Base-by-base conservation (phyloP, 495 filamentous ascomycete genomes). In the Talaromyces liani region DNA sequence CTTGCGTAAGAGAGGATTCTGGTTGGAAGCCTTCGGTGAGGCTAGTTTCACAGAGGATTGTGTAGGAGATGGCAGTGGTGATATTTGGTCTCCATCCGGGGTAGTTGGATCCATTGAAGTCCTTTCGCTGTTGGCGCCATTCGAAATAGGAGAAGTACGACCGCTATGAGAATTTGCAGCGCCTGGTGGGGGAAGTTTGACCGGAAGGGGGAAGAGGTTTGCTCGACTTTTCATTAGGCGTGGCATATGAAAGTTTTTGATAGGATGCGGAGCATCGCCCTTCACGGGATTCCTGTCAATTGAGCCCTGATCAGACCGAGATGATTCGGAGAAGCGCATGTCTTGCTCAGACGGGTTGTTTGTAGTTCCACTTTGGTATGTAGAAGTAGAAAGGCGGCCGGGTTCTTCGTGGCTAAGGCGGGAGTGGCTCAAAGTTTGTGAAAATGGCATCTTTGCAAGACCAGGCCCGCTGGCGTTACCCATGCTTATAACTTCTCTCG, bases 191-290 rank as follows among this genome's bases (percentile, higher is more conserved):
- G 70, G 67, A n/a, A 82, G 77, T 73, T 86, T 90, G 58, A 90
- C 82, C 61, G 92, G 86, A 6, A 97, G 79, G 53, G 95, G 94
- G 68, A 97, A 97, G n/a, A 98, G 80, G 22, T 91, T 87, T 64
- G 85, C 84, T 39, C 90, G 90, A 57, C 89, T 89, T 70, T 90
- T 92, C 70, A 89, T 94, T 59, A 91, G 80, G 31, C 93, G 87
- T 53, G 88, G 86, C 62, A 98, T 80, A 47, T 86, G 87, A 70
- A 97, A 97, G 72, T 94, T 54, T 81, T 90, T 65, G 82, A 88
- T 25, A 3, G 82, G 85, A 62, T 84, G 85, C 27, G 86, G 85
- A 25, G 84, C 7, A 84, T 85, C 4, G 84, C 87, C 41, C 41
- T 83, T 85, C 51, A 83, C 81, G 82, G 84, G 79, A 49, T 86